phyloP scores from a whole-genome alignment of 257 asterid genomes.

The Jacaranda mimosifolia region DNA sequence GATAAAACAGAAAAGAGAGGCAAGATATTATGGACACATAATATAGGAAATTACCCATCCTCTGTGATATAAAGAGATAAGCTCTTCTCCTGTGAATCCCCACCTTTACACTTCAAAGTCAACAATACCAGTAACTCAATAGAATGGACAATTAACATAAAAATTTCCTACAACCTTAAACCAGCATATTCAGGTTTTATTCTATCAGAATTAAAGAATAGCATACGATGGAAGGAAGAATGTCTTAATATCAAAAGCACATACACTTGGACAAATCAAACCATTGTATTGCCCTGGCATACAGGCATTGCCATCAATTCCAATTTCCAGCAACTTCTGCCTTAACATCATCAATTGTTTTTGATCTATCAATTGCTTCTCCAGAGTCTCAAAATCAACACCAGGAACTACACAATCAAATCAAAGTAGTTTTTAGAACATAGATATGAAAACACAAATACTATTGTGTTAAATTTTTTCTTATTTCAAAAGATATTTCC shows the following conservation, averaged over 20 bases:
- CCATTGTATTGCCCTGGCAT: slow-evolving; percentile 73
- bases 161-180: slow-evolving; percentile 5
- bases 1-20: not conserved
- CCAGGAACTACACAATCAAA: slow-evolving; percentile 52
- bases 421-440: slow-evolving; percentile 12
- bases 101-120: slow-evolving; percentile 84
- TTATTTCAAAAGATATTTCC: not conserved
- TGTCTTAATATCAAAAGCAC: slow-evolving; percentile 29
- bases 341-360: slow-evolving; percentile 47
- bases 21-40: slow-evolving; percentile 11
- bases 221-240: not conserved
- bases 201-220: not conserved
- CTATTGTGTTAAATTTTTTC: not conserved
- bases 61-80: slow-evolving; percentile 64
- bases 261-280: slow-evolving; percentile 77
- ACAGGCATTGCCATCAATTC: slow-evolving; percentile 54
- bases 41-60: slow-evolving; percentile 66
- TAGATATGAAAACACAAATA: slow-evolving; percentile 6
- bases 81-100: slow-evolving; percentile 72
- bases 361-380: slow-evolving; percentile 47
- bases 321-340: slow-evolving; percentile 63
- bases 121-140: slow-evolving; percentile 35
- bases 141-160: not conserved
- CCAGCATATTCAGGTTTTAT: not conserved
- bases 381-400: slow-evolving; percentile 50